These are phyloP conservation scores for Salix purpurea DNA, from an alignment of 345 rosid species.

Conservation along the genomic window DNA sequence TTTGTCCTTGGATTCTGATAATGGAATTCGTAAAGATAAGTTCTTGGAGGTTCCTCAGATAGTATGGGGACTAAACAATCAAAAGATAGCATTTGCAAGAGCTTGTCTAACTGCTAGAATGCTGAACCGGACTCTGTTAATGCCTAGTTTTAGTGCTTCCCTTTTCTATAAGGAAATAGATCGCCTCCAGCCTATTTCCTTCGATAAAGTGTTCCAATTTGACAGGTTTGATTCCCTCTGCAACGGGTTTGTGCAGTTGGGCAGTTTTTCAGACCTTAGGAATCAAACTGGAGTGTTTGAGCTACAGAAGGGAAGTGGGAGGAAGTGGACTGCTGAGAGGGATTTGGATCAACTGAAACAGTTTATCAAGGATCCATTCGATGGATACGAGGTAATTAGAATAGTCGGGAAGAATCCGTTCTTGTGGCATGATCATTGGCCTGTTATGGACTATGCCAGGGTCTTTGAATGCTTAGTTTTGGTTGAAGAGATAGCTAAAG, in stretches of 20 bases:
- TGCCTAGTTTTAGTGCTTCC: slow-evolving; percentile 95
- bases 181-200: slow-evolving; percentile 70
- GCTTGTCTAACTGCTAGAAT: slow-evolving; percentile 83
- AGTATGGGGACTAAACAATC: slow-evolving; percentile 96
- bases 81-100: slow-evolving; percentile 94
- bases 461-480: slow-evolving; percentile 80
- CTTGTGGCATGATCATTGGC: slow-evolving; percentile 99
- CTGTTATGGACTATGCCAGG: slow-evolving; percentile 78
- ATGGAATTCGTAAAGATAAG: slow-evolving; percentile 51
- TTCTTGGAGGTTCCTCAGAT: slow-evolving; percentile 90
- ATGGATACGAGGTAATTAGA: slow-evolving; percentile 62
- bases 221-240: slow-evolving; percentile 72
- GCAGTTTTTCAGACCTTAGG: slow-evolving; percentile 48
- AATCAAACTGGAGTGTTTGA: slow-evolving; percentile 42
- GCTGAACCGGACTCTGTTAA: slow-evolving; percentile 80
- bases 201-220: slow-evolving; percentile 72
- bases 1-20: slow-evolving; percentile 21
- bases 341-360: slow-evolving; percentile 69
- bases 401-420: slow-evolving; percentile 81
- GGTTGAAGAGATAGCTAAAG: slow-evolving; percentile 62
- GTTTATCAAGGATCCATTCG: slow-evolving; percentile 30
- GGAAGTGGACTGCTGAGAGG: slow-evolving; percentile 81
- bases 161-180: slow-evolving; percentile 86
- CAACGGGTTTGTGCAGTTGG: slow-evolving; percentile 63
- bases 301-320: slow-evolving; percentile 89